A percentile compares a stretch with the other conserved stretches of the same genome.
phyloP scores from a whole-genome alignment of 371 early-diverging fungal species.

The Mortierella sp. region DNA sequence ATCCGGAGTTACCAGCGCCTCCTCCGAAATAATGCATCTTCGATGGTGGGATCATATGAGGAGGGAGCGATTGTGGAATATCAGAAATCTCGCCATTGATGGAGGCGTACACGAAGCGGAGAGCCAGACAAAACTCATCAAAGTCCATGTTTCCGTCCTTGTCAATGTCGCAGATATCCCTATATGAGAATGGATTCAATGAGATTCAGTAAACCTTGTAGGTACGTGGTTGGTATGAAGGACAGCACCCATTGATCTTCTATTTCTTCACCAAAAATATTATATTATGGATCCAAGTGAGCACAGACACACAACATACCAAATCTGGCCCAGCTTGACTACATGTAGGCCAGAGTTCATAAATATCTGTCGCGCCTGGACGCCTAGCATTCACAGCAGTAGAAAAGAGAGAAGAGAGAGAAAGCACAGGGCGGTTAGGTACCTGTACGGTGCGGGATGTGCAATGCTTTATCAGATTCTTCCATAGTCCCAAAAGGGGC shows the following conservation, averaged over 20 bases:
- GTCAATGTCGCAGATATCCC: slow-evolving; percentile 91
- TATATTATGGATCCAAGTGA: not conserved
- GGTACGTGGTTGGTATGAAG: not conserved
- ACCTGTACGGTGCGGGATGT: too few relatives aligned
- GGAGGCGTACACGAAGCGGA: slow-evolving; percentile 81
- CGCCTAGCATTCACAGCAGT: slow-evolving; percentile 55
- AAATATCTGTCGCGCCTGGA: slow-evolving; percentile 75
- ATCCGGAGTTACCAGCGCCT: slow-evolving; percentile 26
- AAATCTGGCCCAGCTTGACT: slow-evolving; percentile 78
- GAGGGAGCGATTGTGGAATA: slow-evolving; percentile 70
- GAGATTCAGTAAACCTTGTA: not conserved
- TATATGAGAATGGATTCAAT: slow-evolving; percentile 25
- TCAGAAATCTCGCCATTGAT: slow-evolving; percentile 72
- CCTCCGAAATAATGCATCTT: slow-evolving; percentile 64
- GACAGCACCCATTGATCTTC: not conserved
- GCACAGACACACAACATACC: slow-evolving; percentile 60
- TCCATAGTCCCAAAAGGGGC: too few relatives aligned
- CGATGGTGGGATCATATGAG: slow-evolving; percentile 63
- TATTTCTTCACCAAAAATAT: not conserved
- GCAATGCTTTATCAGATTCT: too few relatives aligned
- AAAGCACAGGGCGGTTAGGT: not conserved
- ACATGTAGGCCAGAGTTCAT: slow-evolving; percentile 79
- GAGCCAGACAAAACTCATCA: slow-evolving; percentile 91
- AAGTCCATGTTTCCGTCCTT: slow-evolving; percentile 90
- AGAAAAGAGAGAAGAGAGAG: not conserved